Percentiles rank a stretch among this genome's conserved stretches.
Evolutionary conservation across 257 asterid species (phyloP).

Genomic region (Solanum megistacrolobum): DNA sequence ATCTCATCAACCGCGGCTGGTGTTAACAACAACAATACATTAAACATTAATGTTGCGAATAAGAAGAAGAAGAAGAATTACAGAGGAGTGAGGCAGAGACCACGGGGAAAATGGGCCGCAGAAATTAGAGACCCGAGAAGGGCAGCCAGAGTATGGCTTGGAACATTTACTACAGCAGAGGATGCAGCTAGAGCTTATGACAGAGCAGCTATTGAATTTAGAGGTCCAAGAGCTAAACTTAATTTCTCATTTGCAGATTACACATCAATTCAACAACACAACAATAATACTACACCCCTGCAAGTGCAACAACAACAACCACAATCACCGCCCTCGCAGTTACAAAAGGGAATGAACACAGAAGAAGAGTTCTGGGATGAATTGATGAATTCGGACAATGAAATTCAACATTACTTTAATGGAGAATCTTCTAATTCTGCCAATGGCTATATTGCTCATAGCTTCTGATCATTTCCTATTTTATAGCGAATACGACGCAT

Average conservation of each 20-base stretch:
- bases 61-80: slow-evolving; percentile 4
- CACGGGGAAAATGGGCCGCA: slow-evolving; percentile 11
- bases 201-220: slow-evolving; percentile 1
- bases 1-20: background rate
- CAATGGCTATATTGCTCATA: background rate
- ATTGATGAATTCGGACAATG: slow-evolving; percentile 30
- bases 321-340: background rate
- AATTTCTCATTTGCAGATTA: slow-evolving; percentile 71
- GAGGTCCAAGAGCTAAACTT: slow-evolving; percentile 22
- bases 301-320: background rate
- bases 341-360: background rate
- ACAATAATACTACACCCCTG: background rate
- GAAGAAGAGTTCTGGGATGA: background rate
- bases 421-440: slow-evolving; percentile 34
- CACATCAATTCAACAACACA: background rate
- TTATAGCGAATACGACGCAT: too few relatives aligned
- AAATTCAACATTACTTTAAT: slow-evolving; percentile 31
- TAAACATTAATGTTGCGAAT: background rate
- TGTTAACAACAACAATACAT: background rate
- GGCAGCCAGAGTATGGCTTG: slow-evolving; percentile 1
- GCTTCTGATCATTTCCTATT: background rate
- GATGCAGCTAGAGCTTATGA: slow-evolving; percentile 27
- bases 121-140: slow-evolving; percentile 12
- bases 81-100: slow-evolving; percentile 10
- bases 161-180: slow-evolving; percentile 6